Conservation (phyloP, 83 land plant genomes). For the Picea abies region DNA sequence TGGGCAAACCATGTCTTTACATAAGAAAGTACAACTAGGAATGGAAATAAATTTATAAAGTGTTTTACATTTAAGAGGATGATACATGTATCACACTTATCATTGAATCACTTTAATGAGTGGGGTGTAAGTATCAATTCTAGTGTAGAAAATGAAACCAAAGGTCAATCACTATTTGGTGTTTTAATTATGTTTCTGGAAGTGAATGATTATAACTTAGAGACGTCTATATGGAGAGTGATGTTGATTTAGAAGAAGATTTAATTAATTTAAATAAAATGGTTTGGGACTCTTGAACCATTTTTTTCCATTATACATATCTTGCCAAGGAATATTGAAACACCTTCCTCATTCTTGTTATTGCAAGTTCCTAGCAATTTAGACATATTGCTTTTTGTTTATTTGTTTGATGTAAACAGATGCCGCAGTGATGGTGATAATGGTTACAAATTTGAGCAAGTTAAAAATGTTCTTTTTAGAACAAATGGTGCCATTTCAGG, state of each 20-base stretch:
- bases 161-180: constrained; percentile 42
- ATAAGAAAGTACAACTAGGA: not conserved
- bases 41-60: not conserved
- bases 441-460: constrained; percentile 37
- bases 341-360: not conserved
- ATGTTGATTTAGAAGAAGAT: not conserved
- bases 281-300: not conserved
- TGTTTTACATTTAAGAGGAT: not conserved
- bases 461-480: constrained; percentile 46
- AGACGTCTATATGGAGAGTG: not conserved
- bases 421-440: constrained; percentile 29
- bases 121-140: constrained; percentile 51
- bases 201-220: not conserved
- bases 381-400: not conserved
- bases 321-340: not conserved
- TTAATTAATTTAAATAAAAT: not conserved
- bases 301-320: not conserved
- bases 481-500: constrained; percentile 48
- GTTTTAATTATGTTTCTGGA: not conserved
- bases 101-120: constrained; percentile 43
- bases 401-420: constrained; percentile 21
- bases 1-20: not conserved
- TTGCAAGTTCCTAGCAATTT: not conserved
- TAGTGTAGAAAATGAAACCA: constrained; percentile 50
- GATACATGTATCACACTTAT: constrained; percentile 30